Evolutionary conservation across 1,284 basidiomycete species (phyloP), one percentile per base, ranked within the genome.

Genomic region (Trametes sp.): DNA sequence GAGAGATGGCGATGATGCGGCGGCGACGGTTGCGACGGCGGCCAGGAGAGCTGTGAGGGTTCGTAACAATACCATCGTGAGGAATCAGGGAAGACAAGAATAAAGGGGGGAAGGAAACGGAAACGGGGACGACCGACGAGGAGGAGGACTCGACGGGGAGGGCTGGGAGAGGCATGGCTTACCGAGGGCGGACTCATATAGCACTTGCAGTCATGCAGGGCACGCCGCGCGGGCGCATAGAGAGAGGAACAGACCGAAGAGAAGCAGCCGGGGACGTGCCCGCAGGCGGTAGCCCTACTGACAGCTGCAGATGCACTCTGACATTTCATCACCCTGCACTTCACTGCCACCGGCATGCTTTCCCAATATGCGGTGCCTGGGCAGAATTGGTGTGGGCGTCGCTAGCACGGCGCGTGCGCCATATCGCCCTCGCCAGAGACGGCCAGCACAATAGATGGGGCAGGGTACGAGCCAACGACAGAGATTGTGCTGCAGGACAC

Each of bases 1-100:
- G 61, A 49, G 72, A 48, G 45, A 38, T 26, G 62, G 67, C 53
- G 56, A 33, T 3, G 60, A 38, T 0, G 42, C 42, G 4, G 19
- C 44, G 29, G 31, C 45, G 24, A 54, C 38, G 13, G 41, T 38
- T 6, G 61, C 54, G 16, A 57, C 45, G 4, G 52, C 36, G 33
- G 44, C 48, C 35, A 54, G 35, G 42, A 67, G 46, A 21, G 21
- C 41, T 8, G 53, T 28, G 33, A 62, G 45, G 21, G 61, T n/a
- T 19, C 29, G 14, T 31, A 54, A 45, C 8, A 57, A 29, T 53
- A 55, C 21, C 61, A 63, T 66, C 41, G 26, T 36, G 42, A 46
- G 35, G 35, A 38, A 28, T 23, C 21, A 53, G 35, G 44, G 24
- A 33, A 28, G 29, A 23, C 9, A 21, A 21, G 51, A 13, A 33